phyloP scores from a whole-genome alignment of 139 green algal genomes.

The Chlamydomonas sp. region DNA sequence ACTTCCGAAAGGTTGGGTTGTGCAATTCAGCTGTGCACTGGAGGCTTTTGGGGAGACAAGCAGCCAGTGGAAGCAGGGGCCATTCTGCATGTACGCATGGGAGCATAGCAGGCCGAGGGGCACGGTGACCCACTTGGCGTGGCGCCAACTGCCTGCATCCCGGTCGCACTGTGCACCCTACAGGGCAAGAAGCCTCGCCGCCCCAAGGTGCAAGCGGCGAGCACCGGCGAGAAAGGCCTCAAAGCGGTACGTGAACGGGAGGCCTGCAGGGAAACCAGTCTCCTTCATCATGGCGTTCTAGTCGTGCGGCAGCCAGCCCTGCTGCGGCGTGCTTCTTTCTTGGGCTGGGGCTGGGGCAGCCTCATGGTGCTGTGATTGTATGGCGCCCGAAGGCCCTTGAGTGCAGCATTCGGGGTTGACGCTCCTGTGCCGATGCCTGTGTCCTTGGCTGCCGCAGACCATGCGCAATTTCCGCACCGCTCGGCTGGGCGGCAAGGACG shows the following conservation, averaged over 20 bases:
- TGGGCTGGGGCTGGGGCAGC: background rate
- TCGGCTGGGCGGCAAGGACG: background rate
- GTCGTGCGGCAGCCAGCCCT: too few relatives aligned
- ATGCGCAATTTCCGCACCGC: slow-evolving; percentile 30
- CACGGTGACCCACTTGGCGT: background rate
- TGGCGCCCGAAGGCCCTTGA: background rate
- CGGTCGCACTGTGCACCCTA: background rate
- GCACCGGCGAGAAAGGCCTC: background rate
- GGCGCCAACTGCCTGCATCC: background rate
- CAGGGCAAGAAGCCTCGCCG: slow-evolving; percentile 21
- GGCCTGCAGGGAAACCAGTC: background rate
- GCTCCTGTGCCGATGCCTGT: background rate
- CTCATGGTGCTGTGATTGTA: background rate
- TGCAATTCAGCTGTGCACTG: background rate
- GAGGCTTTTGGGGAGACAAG: background rate
- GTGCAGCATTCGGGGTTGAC: background rate
- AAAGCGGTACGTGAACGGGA: slow-evolving; percentile 11
- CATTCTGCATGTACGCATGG: background rate
- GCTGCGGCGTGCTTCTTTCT: background rate
- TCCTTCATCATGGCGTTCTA: background rate
- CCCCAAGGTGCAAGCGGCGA: background rate
- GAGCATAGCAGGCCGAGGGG: background rate
- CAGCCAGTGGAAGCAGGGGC: background rate
- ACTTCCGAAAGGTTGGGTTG: background rate
- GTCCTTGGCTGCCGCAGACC: background rate